A percentile compares a stretch with the other conserved stretches of the same genome.
Evolutionary conservation across 768 basidiomycete genomes (phyloP).

Genomic region (Russula foetens): DNA sequence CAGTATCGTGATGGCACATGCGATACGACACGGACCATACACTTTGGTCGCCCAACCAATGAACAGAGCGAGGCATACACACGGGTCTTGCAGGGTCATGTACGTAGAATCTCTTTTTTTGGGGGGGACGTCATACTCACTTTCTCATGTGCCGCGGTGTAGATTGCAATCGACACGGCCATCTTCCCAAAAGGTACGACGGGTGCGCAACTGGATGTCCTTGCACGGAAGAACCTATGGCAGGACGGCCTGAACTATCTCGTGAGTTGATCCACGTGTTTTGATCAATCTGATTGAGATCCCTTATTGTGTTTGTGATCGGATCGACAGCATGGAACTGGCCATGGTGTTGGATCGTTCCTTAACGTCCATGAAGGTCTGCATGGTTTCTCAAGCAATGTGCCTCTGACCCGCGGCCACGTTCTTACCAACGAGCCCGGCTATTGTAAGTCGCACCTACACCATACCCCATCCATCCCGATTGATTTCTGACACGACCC

Average conservation of each 20-base stretch:
- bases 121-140: conserved; percentile 11
- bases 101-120: conserved; percentile 35
- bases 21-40: conserved; percentile 74
- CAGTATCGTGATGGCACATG: conserved; percentile 88
- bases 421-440: conserved; percentile 94
- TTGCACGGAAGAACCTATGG: conserved; percentile 86
- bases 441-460: conserved; percentile 51
- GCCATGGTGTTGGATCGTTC: conserved; percentile 85
- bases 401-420: conserved; percentile 75
- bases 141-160: conserved; percentile 21
- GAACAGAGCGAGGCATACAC: conserved; percentile 90
- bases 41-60: conserved; percentile 81
- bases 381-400: conserved; percentile 62
- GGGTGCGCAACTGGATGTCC: conserved; percentile 74
- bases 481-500: not conserved
- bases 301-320: not conserved
- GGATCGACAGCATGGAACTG: conserved; percentile 68
- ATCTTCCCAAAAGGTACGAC: conserved; percentile 89
- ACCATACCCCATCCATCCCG: not conserved
- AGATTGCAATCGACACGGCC: conserved; percentile 88
- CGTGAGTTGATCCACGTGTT: conserved; percentile 34
- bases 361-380: conserved; percentile 82
- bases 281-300: not conserved
- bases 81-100: conserved; percentile 92
- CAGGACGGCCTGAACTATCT: conserved; percentile 76